Conservation (phyloP, 1,139 yeast genomes). For the Nadsonia starkeyi-henricii region DNA sequence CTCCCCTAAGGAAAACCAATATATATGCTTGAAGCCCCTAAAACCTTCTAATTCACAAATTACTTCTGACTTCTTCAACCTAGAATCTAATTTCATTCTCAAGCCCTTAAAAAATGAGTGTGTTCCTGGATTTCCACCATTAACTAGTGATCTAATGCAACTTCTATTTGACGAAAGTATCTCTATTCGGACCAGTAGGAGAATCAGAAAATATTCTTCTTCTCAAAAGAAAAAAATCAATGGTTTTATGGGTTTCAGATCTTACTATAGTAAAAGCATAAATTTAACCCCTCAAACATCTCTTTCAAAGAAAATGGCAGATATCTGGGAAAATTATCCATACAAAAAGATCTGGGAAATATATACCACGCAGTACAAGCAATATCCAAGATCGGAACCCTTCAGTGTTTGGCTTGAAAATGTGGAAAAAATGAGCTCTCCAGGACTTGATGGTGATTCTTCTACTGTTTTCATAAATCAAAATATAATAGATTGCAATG, state of each 20-base stretch:
- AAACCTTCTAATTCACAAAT: background rate
- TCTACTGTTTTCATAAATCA: no score
- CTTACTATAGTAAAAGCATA: background rate
- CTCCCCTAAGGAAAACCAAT: no score
- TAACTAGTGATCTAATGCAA: background rate
- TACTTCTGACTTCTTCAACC: background rate
- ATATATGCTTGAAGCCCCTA: background rate
- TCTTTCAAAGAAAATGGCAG: background rate
- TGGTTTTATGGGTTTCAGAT: background rate
- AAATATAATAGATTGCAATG: no score
- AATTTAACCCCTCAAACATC: background rate
- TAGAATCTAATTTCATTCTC: background rate
- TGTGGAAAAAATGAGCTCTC: background rate
- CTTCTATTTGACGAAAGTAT: background rate
- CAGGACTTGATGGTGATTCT: no score
- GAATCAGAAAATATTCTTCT: background rate
- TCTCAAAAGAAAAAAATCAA: background rate
- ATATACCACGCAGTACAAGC: background rate
- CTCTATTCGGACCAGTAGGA: background rate
- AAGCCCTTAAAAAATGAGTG: background rate
- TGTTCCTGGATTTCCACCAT: background rate
- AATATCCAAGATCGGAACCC: background rate
- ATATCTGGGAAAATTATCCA: background rate
- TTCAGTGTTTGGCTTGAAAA: background rate
- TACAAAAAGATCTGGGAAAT: background rate